phyloP scores from a whole-genome alignment of 1,284 basidiomycete species.

The Trametes sp. region DNA sequence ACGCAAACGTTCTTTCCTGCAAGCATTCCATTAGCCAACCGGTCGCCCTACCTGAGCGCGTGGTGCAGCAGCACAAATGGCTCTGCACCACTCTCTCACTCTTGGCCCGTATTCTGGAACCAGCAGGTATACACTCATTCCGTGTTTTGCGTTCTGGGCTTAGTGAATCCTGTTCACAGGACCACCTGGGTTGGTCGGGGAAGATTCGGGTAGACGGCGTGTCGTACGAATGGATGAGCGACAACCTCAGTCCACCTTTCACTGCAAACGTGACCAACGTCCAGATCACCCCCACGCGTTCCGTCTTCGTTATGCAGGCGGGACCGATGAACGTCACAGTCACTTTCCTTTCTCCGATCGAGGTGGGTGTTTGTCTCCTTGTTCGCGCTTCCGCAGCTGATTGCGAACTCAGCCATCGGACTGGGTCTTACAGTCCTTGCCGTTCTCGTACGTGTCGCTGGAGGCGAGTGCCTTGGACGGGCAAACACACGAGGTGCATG shows the following conservation, averaged over 20 bases:
- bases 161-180: not conserved
- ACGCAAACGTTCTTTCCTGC: slow-evolving; percentile 15
- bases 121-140: not conserved
- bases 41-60: slow-evolving; percentile 18
- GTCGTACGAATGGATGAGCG: slow-evolving; percentile 29
- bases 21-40: slow-evolving; percentile 9
- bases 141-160: not conserved
- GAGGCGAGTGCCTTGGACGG: slow-evolving; percentile 42
- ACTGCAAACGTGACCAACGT: slow-evolving; percentile 23
- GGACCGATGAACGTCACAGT: slow-evolving; percentile 32
- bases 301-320: slow-evolving; percentile 29
- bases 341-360: slow-evolving; percentile 35
- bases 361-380: slow-evolving; percentile 19
- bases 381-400: not conserved
- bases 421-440: slow-evolving; percentile 43
- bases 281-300: slow-evolving; percentile 28
- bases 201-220: slow-evolving; percentile 29
- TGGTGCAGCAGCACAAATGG: slow-evolving; percentile 11
- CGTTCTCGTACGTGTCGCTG: slow-evolving; percentile 44
- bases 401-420: slow-evolving; percentile 37
- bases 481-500: slow-evolving; percentile 39
- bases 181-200: slow-evolving; percentile 27
- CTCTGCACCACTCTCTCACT: not conserved
- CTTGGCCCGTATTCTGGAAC: not conserved
- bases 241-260: not conserved